phyloP scores from a whole-genome alignment of 2,329 filamentous ascomycete species.

The Orbilia quercus region DNA sequence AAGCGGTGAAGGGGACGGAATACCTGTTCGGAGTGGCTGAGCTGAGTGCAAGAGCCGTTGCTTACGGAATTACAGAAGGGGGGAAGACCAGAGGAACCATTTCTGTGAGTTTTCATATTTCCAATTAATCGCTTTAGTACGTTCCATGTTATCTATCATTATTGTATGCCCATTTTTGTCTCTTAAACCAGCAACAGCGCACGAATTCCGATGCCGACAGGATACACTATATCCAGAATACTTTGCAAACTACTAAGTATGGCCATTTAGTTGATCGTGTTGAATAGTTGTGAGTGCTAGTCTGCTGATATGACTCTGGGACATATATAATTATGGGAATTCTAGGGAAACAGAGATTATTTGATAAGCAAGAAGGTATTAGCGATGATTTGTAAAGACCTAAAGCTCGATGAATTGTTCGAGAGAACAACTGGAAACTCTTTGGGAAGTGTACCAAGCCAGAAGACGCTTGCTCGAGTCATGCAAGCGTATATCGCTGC shows the following conservation, averaged over 20 bases:
- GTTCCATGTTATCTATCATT: no score
- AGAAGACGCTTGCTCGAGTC: neutral
- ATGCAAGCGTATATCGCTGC: constrained; percentile 7
- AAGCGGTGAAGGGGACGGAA: neutral
- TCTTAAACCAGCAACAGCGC: no score
- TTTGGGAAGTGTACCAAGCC: neutral
- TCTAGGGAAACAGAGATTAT: neutral
- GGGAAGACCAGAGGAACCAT: neutral
- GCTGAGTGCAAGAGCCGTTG: neutral
- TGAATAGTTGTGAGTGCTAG: no score
- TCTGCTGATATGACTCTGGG: no score
- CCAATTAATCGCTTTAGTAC: no score
- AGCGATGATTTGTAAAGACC: neutral
- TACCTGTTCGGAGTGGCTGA: constrained; percentile 1
- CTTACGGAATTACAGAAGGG: neutral
- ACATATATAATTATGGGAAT: neutral
- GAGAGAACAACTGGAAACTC: neutral
- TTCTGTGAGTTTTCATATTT: neutral
- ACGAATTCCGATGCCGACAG: no score
- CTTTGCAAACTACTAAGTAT: no score
- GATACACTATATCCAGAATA: no score
- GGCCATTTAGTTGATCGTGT: no score
- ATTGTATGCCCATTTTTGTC: no score
- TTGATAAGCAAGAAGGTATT: neutral
- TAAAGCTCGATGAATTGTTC: neutral